phyloP scores from a whole-genome alignment of 1,284 basidiomycete species.

The Mycena citricolor region DNA sequence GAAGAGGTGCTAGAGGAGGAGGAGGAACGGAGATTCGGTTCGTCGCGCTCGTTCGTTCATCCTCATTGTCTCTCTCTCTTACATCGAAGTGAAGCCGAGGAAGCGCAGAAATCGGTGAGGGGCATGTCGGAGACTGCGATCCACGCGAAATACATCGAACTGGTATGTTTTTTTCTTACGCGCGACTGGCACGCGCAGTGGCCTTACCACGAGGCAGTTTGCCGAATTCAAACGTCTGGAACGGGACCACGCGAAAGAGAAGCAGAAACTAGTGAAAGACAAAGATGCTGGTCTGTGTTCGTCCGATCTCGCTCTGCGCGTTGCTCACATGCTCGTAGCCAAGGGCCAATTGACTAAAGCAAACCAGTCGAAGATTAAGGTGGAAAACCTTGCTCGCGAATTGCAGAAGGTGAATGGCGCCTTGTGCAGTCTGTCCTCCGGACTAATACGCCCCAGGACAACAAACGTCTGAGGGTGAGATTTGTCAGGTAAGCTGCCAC shows the following conservation, averaged over 20 bases:
- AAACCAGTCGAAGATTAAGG: conserved; percentile 83
- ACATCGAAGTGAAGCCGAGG: conserved; percentile 59
- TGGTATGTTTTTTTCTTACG: conserved; percentile 50
- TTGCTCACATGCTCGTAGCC: conserved; percentile 42
- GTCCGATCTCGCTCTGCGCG: conserved; percentile 20
- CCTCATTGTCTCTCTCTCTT: no score
- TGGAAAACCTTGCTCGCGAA: conserved; percentile 82
- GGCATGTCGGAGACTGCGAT: conserved; percentile 77
- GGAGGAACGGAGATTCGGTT: conserved; percentile 73
- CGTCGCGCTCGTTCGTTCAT: conserved; percentile 31
- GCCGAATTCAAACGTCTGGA: conserved; percentile 80
- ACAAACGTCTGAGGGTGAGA: conserved; percentile 77
- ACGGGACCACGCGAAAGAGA: conserved; percentile 83
- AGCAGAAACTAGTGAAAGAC: conserved; percentile 82
- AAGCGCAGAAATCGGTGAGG: conserved; percentile 77
- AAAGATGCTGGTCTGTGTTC: conserved; percentile 69
- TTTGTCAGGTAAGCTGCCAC: conserved; percentile 12
- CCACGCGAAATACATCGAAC: conserved; percentile 80
- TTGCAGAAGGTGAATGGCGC: conserved; percentile 67
- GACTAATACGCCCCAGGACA: conserved; percentile 55
- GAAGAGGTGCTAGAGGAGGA: conserved; percentile 82
- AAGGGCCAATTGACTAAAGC: conserved; percentile 81
- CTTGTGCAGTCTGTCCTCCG: conserved; percentile 2
- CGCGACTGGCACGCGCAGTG: conserved; percentile 1
- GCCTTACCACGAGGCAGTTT: conserved; percentile 49